Evolutionary conservation across 116 monocot species (phyloP).

Genomic region (Phalaenopsis hybrid): DNA sequence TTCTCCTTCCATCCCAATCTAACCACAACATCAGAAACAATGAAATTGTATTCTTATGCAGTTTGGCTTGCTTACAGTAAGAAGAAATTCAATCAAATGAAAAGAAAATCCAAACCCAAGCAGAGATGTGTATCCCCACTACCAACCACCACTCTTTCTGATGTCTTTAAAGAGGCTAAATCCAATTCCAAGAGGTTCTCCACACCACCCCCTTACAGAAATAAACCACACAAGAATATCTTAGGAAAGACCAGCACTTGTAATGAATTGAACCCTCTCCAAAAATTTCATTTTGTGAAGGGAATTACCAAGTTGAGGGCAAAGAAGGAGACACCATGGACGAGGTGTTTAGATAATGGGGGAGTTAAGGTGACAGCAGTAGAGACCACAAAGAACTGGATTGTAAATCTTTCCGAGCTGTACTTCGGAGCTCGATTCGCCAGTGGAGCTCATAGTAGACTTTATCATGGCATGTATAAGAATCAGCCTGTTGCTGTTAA

Average conservation of each 20-base stretch:
- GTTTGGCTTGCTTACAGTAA: background rate
- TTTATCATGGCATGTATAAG: slow-evolving; percentile 41
- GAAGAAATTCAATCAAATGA: background rate
- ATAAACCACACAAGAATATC: slow-evolving; percentile 11
- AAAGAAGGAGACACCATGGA: slow-evolving; percentile 22
- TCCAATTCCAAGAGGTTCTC: slow-evolving; percentile 65
- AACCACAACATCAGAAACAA: slow-evolving; percentile 2
- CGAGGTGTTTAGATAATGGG: slow-evolving; percentile 9
- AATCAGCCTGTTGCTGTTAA: slow-evolving; percentile 50
- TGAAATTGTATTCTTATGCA: background rate
- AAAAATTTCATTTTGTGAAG: slow-evolving; percentile 3
- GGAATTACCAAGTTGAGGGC: slow-evolving; percentile 16
- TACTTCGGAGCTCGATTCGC: slow-evolving; percentile 42
- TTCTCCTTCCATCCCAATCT: slow-evolving; percentile 26
- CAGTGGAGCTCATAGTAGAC: slow-evolving; percentile 40
- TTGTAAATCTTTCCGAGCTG: slow-evolving; percentile 33
- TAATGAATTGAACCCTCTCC: slow-evolving; percentile 11
- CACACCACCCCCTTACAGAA: slow-evolving; percentile 56
- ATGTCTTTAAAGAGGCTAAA: slow-evolving; percentile 62
- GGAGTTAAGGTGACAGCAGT: slow-evolving; percentile 20
- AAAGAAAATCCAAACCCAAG: slow-evolving; percentile 14
- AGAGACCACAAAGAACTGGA: slow-evolving; percentile 29
- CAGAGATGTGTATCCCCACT: slow-evolving; percentile 60
- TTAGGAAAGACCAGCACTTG: slow-evolving; percentile 11
- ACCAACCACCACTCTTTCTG: slow-evolving; percentile 43